Evolutionary conservation across 2,329 filamentous ascomycete species (phyloP).

Genomic region (Aureobasidium namibiae): DNA sequence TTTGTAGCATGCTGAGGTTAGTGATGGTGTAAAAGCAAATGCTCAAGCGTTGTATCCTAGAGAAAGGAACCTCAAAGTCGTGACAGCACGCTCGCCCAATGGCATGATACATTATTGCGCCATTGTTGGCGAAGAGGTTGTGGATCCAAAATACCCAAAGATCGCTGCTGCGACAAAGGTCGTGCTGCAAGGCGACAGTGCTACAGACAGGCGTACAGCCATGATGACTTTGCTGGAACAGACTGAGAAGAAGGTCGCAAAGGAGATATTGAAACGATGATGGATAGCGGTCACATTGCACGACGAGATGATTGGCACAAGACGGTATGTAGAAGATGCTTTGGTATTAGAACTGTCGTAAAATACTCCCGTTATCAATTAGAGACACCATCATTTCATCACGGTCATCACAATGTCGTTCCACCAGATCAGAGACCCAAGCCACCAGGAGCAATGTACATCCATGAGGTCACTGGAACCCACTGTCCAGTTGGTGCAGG

Average conservation of each 20-base stretch:
- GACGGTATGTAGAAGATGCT: slow-evolving; percentile 7
- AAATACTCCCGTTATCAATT: slow-evolving; percentile 1
- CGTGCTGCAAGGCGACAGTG: slow-evolving; percentile 17
- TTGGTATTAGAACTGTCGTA: slow-evolving; percentile 6
- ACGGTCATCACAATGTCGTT: background rate
- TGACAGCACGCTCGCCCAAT: slow-evolving; percentile 16
- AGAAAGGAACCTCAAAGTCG: slow-evolving; percentile 18
- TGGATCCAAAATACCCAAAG: slow-evolving; percentile 16
- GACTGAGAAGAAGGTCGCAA: slow-evolving; percentile 19
- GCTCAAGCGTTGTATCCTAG: slow-evolving; percentile 18
- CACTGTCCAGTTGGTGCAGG: background rate
- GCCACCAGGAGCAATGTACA: background rate
- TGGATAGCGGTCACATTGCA: background rate
- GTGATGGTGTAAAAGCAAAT: slow-evolving; percentile 15
- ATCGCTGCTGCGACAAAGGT: slow-evolving; percentile 17
- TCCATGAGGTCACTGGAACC: slow-evolving; percentile 7
- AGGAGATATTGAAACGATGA: slow-evolving; percentile 17
- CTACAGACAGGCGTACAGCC: slow-evolving; percentile 15
- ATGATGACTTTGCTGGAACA: slow-evolving; percentile 20
- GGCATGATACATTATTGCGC: slow-evolving; percentile 16
- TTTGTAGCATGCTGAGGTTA: background rate
- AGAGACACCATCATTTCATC: background rate
- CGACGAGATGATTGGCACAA: background rate
- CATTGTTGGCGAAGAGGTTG: slow-evolving; percentile 13
- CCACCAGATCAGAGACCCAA: background rate